Base-by-base conservation (phyloP, 2,329 filamentous ascomycete species). In the Pyrenophora teres region DNA sequence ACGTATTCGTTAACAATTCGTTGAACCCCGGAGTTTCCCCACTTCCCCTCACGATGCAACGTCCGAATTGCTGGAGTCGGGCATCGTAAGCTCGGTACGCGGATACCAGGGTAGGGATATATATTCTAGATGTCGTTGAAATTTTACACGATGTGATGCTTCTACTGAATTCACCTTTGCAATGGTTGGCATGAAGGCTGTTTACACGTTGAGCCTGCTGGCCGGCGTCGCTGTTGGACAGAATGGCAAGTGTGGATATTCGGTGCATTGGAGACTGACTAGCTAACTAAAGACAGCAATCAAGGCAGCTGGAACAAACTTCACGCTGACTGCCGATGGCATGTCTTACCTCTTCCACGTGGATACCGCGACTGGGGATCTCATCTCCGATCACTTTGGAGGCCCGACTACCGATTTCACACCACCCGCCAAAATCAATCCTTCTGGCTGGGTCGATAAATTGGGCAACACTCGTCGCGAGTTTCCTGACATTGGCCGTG, bases 341-440 rank as follows among this genome's bases (percentile, higher is more conserved):
- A 76, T 85, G 25, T 86, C 84, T 1, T 87, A 87, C 61, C 81
- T 82, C 37, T 86, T 87, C 66, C 85, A 87, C 56, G 83, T 86
- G 38, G 81, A 87, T 55, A 71, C 78, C 3, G 65, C 63, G 7
- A 82, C 80, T 0, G 79, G 81, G 3, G 84, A 87, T 47, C 75
- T 87, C 32, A 67, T 83, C 13, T 79, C 81, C 0, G 83, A 87
- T 59, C 84, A 87, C 62, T 87, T 85, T 56, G 85, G 85, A 36
- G 83, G 79, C 10, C 77, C 76, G 1, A 75, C 80, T 3, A 78
- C 78, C 2, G 84, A 85, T 42, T 77, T 81, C 13, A 75, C 81
- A 1, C 76, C 78, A 0, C 73, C 76, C 1, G 74, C 77, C 32
- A 64, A 57, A 3, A 67, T 76, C 8, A 56, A 60, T 1, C 59